Conservation (phyloP, 495 filamentous ascomycete species). For the Xylaria flabelliformis region DNA sequence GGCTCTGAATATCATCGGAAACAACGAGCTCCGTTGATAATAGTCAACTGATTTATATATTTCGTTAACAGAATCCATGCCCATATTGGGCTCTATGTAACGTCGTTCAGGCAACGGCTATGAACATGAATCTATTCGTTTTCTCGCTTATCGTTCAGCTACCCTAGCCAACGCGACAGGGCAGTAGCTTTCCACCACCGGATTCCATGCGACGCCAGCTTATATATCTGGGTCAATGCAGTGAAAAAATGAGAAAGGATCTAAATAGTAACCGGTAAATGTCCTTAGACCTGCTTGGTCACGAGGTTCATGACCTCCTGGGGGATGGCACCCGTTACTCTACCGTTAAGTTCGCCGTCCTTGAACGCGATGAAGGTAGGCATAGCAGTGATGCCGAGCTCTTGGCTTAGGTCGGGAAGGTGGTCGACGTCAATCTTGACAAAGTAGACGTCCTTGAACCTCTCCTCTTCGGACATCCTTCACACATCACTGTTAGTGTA, state of each 20-base stretch:
- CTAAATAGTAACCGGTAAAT: neutral
- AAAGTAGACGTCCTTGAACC: conserved; percentile 64
- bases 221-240: neutral
- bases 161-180: neutral
- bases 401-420: conserved; percentile 73
- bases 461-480: conserved; percentile 32
- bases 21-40: neutral
- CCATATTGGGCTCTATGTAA: neutral
- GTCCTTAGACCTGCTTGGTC: conserved; percentile 30
- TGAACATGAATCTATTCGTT: neutral
- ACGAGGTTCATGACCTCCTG: conserved; percentile 64
- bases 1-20: neutral
- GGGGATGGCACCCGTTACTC: conserved; percentile 85
- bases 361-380: conserved; percentile 92
- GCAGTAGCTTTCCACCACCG: neutral
- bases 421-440: conserved; percentile 94
- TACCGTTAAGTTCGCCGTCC: conserved; percentile 67
- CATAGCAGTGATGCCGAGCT: conserved; percentile 91
- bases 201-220: neutral
- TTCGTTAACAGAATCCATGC: neutral
- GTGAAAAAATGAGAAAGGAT: neutral
- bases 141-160: neutral
- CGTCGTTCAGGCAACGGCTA: neutral
- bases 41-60: neutral
- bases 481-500: conserved; percentile 10